A percentile compares a stretch with the other conserved stretches of the same genome.
phyloP scores from a whole-genome alignment of 2,329 filamentous ascomycete species.

The Trichoderma polysporum region DNA sequence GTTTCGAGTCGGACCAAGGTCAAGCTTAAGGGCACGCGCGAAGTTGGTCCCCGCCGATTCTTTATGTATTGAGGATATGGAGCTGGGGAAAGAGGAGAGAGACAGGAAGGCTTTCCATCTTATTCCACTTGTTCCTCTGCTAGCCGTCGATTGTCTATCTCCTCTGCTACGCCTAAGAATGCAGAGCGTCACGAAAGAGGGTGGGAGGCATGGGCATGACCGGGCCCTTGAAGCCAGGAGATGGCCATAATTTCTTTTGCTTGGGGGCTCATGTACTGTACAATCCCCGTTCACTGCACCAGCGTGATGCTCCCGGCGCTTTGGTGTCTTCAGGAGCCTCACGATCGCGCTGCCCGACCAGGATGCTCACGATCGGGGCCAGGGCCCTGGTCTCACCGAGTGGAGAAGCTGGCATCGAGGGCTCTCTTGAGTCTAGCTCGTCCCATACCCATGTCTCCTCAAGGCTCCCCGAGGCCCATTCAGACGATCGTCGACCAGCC shows the following conservation, averaged over 20 bases:
- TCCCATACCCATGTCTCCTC: neutral
- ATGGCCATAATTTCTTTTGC: constrained; percentile 19
- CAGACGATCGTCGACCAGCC: constrained; percentile 17
- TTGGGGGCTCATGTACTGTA: constrained; percentile 14
- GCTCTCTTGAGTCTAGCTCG: neutral
- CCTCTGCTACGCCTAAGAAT: constrained; percentile 8
- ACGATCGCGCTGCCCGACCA: constrained; percentile 15
- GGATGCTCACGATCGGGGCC: constrained; percentile 14
- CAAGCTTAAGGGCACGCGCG: neutral
- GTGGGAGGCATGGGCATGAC: constrained; percentile 15
- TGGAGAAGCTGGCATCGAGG: constrained; percentile 2
- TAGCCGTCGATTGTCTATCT: neutral
- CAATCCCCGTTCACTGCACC: neutral
- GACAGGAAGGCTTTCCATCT: neutral
- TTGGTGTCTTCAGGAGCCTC: neutral
- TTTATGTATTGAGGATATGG: constrained; percentile 14
- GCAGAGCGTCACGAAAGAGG: constrained; percentile 13
- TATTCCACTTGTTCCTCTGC: neutral
- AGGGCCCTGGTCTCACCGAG: constrained; percentile 14
- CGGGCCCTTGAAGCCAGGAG: constrained; percentile 4
- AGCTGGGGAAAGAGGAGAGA: neutral
- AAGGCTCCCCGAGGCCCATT: neutral
- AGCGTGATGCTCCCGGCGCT: neutral
- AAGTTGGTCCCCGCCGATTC: constrained; percentile 12
- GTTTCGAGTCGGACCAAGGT: neutral